Conservation (phyloP, 805 yeast genomes). For the Starmerella etchellsii region DNA sequence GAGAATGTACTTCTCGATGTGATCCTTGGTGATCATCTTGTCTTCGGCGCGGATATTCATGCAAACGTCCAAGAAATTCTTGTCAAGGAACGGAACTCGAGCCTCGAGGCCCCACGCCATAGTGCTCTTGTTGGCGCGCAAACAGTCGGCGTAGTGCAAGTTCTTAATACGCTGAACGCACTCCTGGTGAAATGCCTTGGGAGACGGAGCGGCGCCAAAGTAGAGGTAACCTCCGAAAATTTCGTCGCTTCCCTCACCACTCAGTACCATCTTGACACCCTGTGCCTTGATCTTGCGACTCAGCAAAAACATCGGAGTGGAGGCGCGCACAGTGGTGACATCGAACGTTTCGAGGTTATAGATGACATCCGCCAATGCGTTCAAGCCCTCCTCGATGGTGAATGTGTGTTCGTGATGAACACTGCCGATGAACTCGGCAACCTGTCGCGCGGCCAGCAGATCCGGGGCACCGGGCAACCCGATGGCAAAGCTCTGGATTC, state of each 20-base stretch:
- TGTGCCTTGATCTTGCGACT: conserved; percentile 97
- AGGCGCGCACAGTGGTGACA: conserved; percentile 97
- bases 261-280: conserved; percentile 97
- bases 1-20: conserved; percentile 84
- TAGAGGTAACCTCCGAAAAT: conserved; percentile 97
- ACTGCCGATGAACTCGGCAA: conserved; percentile 90
- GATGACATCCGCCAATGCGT: conserved; percentile 87
- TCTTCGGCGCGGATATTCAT: conserved; percentile 93
- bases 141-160: conserved; percentile 92
- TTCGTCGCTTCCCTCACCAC: conserved; percentile 99
- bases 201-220: conserved; percentile 92
- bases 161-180: conserved; percentile 93
- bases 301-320: conserved; percentile 95
- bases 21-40: conserved; percentile 66
- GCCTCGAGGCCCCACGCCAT: conserved; percentile 99
- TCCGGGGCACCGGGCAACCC: conserved; percentile 98
- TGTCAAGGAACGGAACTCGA: conserved; percentile 97
- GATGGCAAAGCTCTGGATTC: conserved; percentile 89
- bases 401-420: conserved; percentile 96
- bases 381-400: conserved; percentile 93
- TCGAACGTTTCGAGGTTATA: conserved; percentile 94
- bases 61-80: conserved; percentile 75
- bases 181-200: conserved; percentile 88
- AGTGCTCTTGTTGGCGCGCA: conserved; percentile 97
- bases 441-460: conserved; percentile 88